Percentiles rank a stretch among this genome's conserved stretches.
These are phyloP conservation scores for Escovopsis sp. DNA, from an alignment of 2,329 filamentous ascomycete genomes.

Conservation along the genomic window DNA sequence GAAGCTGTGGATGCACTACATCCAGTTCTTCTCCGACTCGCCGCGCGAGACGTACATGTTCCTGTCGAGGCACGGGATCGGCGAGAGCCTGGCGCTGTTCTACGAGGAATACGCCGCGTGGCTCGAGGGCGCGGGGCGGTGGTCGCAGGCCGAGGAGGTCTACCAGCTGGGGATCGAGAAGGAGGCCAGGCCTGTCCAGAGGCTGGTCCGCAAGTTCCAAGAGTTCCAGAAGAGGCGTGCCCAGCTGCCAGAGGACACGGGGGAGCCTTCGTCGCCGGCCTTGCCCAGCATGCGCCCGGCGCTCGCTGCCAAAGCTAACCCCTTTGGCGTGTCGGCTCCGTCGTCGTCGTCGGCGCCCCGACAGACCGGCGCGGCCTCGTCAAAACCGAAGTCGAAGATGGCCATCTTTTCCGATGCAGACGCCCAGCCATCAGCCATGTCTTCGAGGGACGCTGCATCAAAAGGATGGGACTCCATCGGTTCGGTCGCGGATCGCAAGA, in stretches of 20 bases:
- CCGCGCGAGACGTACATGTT: conserved; percentile 89
- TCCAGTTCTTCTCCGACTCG: conserved; percentile 82
- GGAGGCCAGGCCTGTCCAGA: conserved; percentile 68
- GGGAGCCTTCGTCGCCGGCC: conserved; percentile 65
- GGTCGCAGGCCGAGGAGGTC: conserved; percentile 86
- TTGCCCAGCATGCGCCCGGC: conserved; percentile 71
- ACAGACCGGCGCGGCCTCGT: conserved; percentile 31
- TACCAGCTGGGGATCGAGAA: conserved; percentile 81
- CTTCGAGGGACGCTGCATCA: conserved; percentile 35
- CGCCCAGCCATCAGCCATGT: conserved; percentile 41
- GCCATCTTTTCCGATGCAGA: conserved; percentile 78
- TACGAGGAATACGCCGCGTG: conserved; percentile 96
- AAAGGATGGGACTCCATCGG: conserved; percentile 90
- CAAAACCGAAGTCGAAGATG: conserved; percentile 63
- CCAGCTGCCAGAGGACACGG: conserved; percentile 41
- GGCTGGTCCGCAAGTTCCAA: conserved; percentile 75
- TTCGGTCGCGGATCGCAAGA: conserved; percentile 73
- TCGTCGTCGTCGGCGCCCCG: conserved; percentile 42
- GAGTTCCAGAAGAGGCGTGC: conserved; percentile 74
- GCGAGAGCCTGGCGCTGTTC: conserved; percentile 75
- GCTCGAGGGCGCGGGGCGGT: conserved; percentile 72
- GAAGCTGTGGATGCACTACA: conserved; percentile 88
- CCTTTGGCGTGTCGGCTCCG: conserved; percentile 50
- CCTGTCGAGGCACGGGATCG: conserved; percentile 74
- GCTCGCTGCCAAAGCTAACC: conserved; percentile 72